Evolutionary conservation across 2,329 filamentous ascomycete species (phyloP), one percentile per base, ranked within the genome.

Genomic region (Colletotrichum kahawae): DNA sequence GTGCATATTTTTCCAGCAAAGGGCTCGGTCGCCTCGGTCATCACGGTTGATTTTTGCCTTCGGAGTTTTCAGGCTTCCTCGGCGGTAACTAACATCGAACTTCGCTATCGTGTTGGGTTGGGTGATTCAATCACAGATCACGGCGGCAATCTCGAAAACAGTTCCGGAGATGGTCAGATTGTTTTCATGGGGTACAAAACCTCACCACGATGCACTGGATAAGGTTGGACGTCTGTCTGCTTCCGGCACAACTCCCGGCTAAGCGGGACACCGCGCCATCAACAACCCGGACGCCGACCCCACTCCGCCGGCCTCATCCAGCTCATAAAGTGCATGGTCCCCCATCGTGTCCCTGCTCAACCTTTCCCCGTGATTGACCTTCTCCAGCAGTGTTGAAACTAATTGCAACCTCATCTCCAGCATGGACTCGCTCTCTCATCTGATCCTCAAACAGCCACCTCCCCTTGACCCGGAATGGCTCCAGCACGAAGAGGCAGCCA

Each of bases 381-480:
- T 43, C 0, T 43, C 38, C 5, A n/a, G 38, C 38, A 43, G 10
- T 43, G 1, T 43, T 43, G 38, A 43, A 43, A 43, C 18, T 43
- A n/a, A 56, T 21, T 56, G n/a, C 51, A 12, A 56, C 51, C 21
- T 24, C 21, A 51, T 18, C 18, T 14, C 24, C 13, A 13, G 2
- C 12, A 77, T 76, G 75, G 59, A 48, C 43, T 34, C 31, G 9
- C 27, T 77, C 24, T 21, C 38, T 12, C 33, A 67, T 27, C 57
- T 76, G 33, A 54, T 76, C 13, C 66, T 77, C 43, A 29, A 31
- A 6, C 33, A 66, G 36, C 62, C 69, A 5, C 87, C 87, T 9
- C 82, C 82, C 4, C 77, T 87, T 9, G 81, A 87, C 76, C 81
- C 82, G 21, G 82, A 79, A 57, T 89, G 87, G 86, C 72, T 86